A percentile compares a stretch with the other conserved stretches of the same genome.
Conservation (phyloP, 2,329 filamentous ascomycete genomes). For the Aspergillus pseudoterreus region DNA sequence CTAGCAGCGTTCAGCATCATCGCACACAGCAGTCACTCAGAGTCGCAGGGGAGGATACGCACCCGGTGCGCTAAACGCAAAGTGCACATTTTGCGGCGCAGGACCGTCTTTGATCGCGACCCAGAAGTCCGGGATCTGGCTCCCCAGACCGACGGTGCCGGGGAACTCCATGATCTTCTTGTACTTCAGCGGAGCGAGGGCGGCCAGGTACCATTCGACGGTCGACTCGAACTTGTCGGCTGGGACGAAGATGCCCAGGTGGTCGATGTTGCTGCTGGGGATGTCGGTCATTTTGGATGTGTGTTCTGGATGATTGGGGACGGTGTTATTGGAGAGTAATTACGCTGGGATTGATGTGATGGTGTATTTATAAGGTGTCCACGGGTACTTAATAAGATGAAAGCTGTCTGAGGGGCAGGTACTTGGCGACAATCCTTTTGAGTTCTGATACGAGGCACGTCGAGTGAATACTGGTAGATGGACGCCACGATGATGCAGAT, state of each 20-base stretch:
- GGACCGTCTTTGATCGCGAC: constrained; percentile 13
- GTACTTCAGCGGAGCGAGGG: constrained; percentile 26
- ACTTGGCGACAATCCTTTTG: background rate
- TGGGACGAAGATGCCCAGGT: constrained; percentile 24
- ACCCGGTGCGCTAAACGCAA: constrained; percentile 24
- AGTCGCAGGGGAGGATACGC: constrained; percentile 1
- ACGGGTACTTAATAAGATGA: too few relatives aligned
- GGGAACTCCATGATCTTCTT: constrained; percentile 26
- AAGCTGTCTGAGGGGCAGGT: background rate
- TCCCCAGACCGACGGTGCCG: constrained; percentile 26
- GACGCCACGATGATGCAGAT: too few relatives aligned
- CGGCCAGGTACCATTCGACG: constrained; percentile 26
- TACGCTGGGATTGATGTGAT: background rate
- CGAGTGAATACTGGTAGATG: too few relatives aligned
- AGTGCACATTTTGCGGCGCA: constrained; percentile 14
- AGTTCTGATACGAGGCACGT: background rate
- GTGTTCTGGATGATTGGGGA: background rate
- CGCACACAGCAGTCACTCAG: background rate
- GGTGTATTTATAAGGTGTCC: background rate
- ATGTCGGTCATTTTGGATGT: background rate
- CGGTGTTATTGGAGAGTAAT: background rate
- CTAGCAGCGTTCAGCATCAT: constrained; percentile 18
- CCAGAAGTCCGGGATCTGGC: constrained; percentile 29
- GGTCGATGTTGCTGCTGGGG: constrained; percentile 18
- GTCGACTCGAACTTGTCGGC: constrained; percentile 25